Base-by-base conservation (phyloP, 495 filamentous ascomycete species). In the Patellaria atrata region DNA sequence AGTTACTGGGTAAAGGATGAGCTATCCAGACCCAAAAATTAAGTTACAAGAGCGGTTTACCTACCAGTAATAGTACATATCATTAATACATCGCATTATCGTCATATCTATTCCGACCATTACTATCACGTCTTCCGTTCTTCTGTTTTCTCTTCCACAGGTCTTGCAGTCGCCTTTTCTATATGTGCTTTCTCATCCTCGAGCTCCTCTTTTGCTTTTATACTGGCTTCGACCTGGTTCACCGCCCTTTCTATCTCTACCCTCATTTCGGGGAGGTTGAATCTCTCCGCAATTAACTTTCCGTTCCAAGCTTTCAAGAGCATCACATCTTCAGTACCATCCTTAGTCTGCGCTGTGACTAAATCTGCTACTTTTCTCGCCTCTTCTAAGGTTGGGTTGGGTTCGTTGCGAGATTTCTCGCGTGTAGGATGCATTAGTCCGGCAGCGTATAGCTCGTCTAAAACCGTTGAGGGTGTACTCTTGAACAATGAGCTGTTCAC, bases 171-270 rank as follows among this genome's bases (percentile, higher is more conserved):
- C 15, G 46, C 42, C 15, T 28, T 18, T 33, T 52, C 50, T 17
- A 52, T 27, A 37, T 55, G 52, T 33, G 56, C 52, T 27, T 63
- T 62, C 35, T 71, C 57, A 24, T 72, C 62, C 35, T 64, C 48
- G 35, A 87, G 57, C 23, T 71, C 47, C 30, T 50, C 48, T 20
- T 50, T 51, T 4, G 37, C 48, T 28, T 55, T 51, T 16, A 61
- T 55, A 2, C 27, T 66, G 38, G 66, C 69, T 48, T 84, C 71
- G 1, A 94, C 80, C 61, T 96, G 87, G 62, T 78, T 71, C 23
- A 89, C 78, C 3, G 87, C 87, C 18, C 87, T 64, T 48, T 94
- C 84, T 1, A 92, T 73, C 58, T 96, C 89, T n/a, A 80, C 57
- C 32, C 77, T 76, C 34, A 96, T 69, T 35, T 82, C 81, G 0